Evolutionary conservation across 1,139 yeast species (phyloP), one percentile per base, ranked within the genome.

Genomic region (Nakaseomyces uthaithaninus): DNA sequence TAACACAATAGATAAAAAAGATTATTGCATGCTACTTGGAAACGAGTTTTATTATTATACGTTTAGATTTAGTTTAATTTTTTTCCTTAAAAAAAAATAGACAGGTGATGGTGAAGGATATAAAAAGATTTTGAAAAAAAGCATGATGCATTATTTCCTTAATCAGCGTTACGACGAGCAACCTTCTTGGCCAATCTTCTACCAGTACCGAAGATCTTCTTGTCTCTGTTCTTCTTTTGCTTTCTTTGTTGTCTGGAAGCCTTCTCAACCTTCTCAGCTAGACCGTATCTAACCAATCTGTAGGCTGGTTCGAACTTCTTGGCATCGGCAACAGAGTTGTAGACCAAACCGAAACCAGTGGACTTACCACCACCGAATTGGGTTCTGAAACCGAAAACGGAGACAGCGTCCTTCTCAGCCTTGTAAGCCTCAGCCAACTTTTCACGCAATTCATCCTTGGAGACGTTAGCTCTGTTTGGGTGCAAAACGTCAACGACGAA

Each of bases 321-420:
- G 69, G 95, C 93, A 67, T 89, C 95, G 64, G 94, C 96, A 65
- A 78, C 87, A 63, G 95, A 85, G 83, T 87, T 93, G 91, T 91
- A 91, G 68, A 93, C 83, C 69, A 91, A 80, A 72, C 98, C 99
- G 76, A 91, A 91, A 69, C 99, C 99, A 59, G 96, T 82, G 59
- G 98, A 86, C 76, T 86, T 91, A 66, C 97, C 95, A 74, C 99
- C 99, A 85, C 99, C 99, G 71, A 78, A 91, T 74, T 86, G 94
- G 64, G 98, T 91, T 80, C 95, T 85, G 94, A 91, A 84, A 69
- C 97, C 98, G 68, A 91, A 91, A 60, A 91, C 98, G 56, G 97
- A 89, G 58, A 91, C 95, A 65, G 95, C 85, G 65, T 91, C 96
- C 78, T 91, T 89, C 69, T 91, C 97, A 67, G 94, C 78, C 80